A percentile compares a stretch with the other conserved stretches of the same genome.
phyloP scores from a whole-genome alignment of 257 asterid species.

The Solanum tarapatanum region DNA sequence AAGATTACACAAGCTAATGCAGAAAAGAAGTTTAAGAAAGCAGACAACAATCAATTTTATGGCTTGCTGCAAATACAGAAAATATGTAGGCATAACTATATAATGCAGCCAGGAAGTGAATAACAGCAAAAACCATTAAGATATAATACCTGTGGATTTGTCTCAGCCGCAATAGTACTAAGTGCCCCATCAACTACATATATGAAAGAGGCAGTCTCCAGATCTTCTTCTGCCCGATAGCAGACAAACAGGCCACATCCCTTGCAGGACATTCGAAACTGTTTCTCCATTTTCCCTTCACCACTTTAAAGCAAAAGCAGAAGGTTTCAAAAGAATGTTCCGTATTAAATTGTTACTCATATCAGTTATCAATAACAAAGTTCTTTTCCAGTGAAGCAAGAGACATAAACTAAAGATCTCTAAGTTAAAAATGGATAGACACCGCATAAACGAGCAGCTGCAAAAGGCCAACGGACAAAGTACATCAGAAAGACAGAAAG shows the following conservation, averaged over 20 bases:
- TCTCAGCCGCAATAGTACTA: conserved; percentile 95
- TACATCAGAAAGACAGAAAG: not conserved
- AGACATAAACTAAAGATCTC: not conserved
- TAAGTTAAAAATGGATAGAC: not conserved
- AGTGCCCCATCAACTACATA: conserved; percentile 95
- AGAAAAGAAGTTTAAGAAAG: not conserved
- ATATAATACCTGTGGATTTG: conserved; percentile 76
- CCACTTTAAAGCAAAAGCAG: conserved; percentile 39
- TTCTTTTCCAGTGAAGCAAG: not conserved
- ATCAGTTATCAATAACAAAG: not conserved
- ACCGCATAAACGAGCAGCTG: not conserved
- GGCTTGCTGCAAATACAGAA: not conserved
- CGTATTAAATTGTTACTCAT: not conserved
- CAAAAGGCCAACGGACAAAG: not conserved
- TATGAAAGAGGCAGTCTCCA: conserved; percentile 63
- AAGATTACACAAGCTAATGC: not conserved
- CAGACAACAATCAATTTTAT: not conserved
- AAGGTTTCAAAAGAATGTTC: not conserved
- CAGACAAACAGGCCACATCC: conserved; percentile 93
- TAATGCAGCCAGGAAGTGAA: not conserved
- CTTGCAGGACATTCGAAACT: conserved; percentile 81
- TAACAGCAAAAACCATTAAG: not conserved
- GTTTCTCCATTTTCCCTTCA: conserved; percentile 94
- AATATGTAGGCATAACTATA: not conserved
- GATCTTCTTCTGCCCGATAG: conserved; percentile 86